Base-by-base conservation (phyloP, 768 basidiomycete genomes). In the Naematelia encephala region DNA sequence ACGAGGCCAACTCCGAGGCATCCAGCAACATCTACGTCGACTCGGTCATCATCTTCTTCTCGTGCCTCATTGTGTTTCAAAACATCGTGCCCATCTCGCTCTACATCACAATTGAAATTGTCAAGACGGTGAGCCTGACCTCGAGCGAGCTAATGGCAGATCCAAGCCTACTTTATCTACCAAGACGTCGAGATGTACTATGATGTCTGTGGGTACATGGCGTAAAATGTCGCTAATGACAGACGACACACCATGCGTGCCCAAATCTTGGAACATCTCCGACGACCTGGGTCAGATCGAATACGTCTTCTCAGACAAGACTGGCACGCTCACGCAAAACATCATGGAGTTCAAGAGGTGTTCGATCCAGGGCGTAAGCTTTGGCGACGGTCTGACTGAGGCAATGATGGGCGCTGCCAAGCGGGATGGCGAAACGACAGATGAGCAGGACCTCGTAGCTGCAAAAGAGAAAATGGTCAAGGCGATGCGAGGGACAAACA, bases 271-370 rank as follows among this genome's bases (percentile, higher is more conserved):
- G 93, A 94, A 93, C 74, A 93, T 98, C 68, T 96, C 91, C 2
- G 94, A 98, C 74, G 94, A 98, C 79, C 85, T 99, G 1, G 94
- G 94, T 23, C 94, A 98, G 80, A 97, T 98, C 77, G 93, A 97
- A 80, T 99, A 94, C 76, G 82, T 88, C 72, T 88, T 88, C 73
- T 91, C 88, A 10, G 91, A 93, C 82, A 94, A 94, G 81, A 94
- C 92, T 0, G 91, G 91, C 22, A 99, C 94, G 5, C 86, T 99
- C 50, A 99, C 94, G 0, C 93, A 96, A 78, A 99, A 98, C 79
- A 81, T 94, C 69, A 98, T 97, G 94, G 92, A 94, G 80, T 97
- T 96, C 80, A 91, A 96, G 76, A 92, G 89, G 74, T 96, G 91
- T 68, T 93, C 91, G 0, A 83, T 97, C 58, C 78, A 85, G 54